Evolutionary conservation across 352 stramenopile species (phyloP).

Genomic region (Blastocystis sp.): DNA sequence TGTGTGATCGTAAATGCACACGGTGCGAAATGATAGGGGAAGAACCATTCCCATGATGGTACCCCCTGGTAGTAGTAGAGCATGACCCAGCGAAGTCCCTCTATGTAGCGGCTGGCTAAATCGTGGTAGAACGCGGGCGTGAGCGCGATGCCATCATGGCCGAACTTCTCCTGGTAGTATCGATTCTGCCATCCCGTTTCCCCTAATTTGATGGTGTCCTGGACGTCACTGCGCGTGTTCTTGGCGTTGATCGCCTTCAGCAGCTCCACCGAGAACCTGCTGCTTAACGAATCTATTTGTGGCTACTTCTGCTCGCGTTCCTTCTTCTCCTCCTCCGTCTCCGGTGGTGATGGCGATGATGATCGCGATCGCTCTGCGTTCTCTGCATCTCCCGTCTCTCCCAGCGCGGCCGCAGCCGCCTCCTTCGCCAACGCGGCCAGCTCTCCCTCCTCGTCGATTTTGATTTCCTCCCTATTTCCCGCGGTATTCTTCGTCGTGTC

Average conservation of each 20-base stretch:
- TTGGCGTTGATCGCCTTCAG: constrained; percentile 63
- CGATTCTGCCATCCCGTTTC: constrained; percentile 88
- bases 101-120: constrained; percentile 71
- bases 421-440: neutral
- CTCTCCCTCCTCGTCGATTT: neutral
- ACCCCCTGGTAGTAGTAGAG: constrained; percentile 95
- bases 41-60: constrained; percentile 95
- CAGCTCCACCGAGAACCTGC: constrained; percentile 8
- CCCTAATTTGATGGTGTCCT: constrained; percentile 83
- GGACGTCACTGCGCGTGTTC: constrained; percentile 64
- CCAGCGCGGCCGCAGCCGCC: neutral
- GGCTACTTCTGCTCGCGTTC: constrained; percentile 63
- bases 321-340: constrained; percentile 62
- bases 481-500: constrained; percentile 46
- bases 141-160: neutral
- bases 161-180: constrained; percentile 73
- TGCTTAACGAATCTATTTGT: neutral
- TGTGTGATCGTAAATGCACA: constrained; percentile 88
- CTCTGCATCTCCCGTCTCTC: neutral
- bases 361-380: neutral
- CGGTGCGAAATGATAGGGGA: constrained; percentile 94
- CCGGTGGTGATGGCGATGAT: neutral
- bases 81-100: constrained; percentile 97
- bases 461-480: constrained; percentile 38
- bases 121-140: constrained; percentile 12